These are phyloP conservation scores for Mycena venus DNA, from an alignment of 768 basidiomycete genomes.

Conservation along the genomic window DNA sequence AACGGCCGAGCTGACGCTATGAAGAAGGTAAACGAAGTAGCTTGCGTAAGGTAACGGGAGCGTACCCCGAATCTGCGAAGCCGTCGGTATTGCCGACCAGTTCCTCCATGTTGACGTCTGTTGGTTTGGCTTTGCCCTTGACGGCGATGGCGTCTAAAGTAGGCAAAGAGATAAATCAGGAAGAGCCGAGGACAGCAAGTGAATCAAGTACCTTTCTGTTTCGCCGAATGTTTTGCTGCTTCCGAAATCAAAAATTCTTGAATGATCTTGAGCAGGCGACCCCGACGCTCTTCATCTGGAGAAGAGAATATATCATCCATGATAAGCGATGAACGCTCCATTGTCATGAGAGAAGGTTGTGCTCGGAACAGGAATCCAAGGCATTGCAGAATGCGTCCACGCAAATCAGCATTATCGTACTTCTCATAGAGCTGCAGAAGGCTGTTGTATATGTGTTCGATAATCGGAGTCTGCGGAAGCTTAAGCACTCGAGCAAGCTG, in stretches of 20 bases:
- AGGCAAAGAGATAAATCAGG: slow-evolving; percentile 10
- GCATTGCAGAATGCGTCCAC: slow-evolving; percentile 85
- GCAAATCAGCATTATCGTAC: slow-evolving; percentile 67
- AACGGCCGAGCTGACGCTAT: slow-evolving; percentile 92
- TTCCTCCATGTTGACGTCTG: slow-evolving; percentile 89
- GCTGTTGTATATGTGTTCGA: slow-evolving; percentile 85
- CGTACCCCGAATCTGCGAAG: slow-evolving; percentile 97
- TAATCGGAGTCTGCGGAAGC: slow-evolving; percentile 73
- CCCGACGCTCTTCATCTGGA: slow-evolving; percentile 76
- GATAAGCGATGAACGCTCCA: slow-evolving; percentile 80
- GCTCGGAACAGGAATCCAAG: slow-evolving; percentile 94
- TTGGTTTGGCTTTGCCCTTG: slow-evolving; percentile 59
- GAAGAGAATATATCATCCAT: slow-evolving; percentile 93
- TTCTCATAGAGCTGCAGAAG: slow-evolving; percentile 82
- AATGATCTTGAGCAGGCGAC: slow-evolving; percentile 86
- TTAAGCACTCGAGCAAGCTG: neutral
- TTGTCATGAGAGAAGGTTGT: slow-evolving; percentile 91
- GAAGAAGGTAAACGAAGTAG: neutral
- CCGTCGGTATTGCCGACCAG: slow-evolving; percentile 95
- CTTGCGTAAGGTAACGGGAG: neutral
- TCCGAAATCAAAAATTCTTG: slow-evolving; percentile 93
- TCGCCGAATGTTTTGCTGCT: slow-evolving; percentile 79
- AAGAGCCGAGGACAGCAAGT: neutral
- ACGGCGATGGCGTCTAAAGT: slow-evolving; percentile 48
- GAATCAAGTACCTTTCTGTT: slow-evolving; percentile 70